Conservation (phyloP, 164 flowering plant genomes). For the Umbellularia californica region DNA sequence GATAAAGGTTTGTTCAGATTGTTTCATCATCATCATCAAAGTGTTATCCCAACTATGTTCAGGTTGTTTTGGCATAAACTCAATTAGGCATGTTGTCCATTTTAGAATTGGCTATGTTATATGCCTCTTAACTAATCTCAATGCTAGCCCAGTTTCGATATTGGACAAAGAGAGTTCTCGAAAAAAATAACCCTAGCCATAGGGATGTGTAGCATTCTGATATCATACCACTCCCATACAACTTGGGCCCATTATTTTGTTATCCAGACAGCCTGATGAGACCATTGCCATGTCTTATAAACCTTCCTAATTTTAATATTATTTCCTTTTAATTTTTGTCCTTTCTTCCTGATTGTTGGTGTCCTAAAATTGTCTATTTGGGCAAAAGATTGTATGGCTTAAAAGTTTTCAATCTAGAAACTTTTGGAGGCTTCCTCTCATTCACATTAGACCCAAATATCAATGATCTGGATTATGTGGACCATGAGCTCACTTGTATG, state of each 20-base stretch:
- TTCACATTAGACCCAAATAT: neutral
- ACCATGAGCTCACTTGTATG: neutral
- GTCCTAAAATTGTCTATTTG: neutral
- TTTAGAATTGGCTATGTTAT: too few species aligned
- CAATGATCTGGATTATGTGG: neutral
- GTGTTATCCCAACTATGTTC: too few species aligned
- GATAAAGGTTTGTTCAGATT: constrained; percentile 48
- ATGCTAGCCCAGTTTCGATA: too few species aligned
- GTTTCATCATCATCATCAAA: neutral
- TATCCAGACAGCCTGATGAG: neutral
- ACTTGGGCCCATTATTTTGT: neutral
- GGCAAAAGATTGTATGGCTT: neutral
- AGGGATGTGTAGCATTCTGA: neutral
- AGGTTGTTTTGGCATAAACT: too few species aligned
- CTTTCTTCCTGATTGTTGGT: neutral
- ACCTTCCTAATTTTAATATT: neutral
- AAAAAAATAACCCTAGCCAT: too few species aligned
- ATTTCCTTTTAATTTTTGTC: neutral
- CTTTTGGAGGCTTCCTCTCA: neutral
- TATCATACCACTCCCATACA: neutral
- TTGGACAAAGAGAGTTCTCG: too few species aligned
- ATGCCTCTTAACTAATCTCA: too few species aligned
- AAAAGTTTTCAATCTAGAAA: neutral
- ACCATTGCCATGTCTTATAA: neutral
- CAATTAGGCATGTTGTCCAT: too few species aligned